These are phyloP conservation scores for Apiospora marii DNA, from an alignment of 2,329 filamentous ascomycete genomes.

Conservation along the genomic window DNA sequence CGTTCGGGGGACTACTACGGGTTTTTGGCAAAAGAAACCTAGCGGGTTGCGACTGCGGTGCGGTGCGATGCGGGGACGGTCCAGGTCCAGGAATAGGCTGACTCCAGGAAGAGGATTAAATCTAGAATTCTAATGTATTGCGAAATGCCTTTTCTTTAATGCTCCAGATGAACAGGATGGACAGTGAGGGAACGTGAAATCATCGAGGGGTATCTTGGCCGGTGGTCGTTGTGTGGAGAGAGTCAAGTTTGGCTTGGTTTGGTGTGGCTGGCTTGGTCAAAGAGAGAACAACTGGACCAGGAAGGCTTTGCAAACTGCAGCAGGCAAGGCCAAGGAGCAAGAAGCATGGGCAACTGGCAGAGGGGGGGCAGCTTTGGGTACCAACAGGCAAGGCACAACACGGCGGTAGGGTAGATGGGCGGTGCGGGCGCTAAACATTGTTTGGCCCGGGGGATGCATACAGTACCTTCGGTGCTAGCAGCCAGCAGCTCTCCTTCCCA, in stretches of 20 bases:
- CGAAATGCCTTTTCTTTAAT: constrained; percentile 15
- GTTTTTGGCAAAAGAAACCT: constrained; percentile 14
- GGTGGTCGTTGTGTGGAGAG: constrained; percentile 15
- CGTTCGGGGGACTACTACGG: constrained; percentile 1
- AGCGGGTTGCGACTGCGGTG: constrained; percentile 11
- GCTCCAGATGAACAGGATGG: constrained; percentile 13
- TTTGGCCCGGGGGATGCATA: not conserved
- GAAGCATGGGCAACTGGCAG: not conserved
- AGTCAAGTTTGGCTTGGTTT: not conserved
- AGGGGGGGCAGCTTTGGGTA: constrained; percentile 7
- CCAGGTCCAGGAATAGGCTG: not conserved
- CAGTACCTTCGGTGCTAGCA: not conserved
- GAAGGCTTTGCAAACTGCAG: constrained; percentile 21
- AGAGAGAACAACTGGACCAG: constrained; percentile 7
- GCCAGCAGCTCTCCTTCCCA: constrained; percentile 1
- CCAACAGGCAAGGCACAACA: constrained; percentile 12
- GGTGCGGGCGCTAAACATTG: constrained; percentile 12
- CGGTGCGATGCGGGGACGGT: constrained; percentile 1
- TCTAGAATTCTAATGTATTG: constrained; percentile 21
- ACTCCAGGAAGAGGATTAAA: not conserved
- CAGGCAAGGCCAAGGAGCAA: not conserved
- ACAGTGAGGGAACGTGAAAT: constrained; percentile 17
- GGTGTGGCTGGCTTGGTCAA: constrained; percentile 3
- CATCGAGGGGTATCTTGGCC: constrained; percentile 20
- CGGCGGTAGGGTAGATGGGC: not conserved